Evolutionary conservation across 2,329 filamentous ascomycete species (phyloP), one percentile per base, ranked within the genome.

Genomic region (Fusarium goolgardi): DNA sequence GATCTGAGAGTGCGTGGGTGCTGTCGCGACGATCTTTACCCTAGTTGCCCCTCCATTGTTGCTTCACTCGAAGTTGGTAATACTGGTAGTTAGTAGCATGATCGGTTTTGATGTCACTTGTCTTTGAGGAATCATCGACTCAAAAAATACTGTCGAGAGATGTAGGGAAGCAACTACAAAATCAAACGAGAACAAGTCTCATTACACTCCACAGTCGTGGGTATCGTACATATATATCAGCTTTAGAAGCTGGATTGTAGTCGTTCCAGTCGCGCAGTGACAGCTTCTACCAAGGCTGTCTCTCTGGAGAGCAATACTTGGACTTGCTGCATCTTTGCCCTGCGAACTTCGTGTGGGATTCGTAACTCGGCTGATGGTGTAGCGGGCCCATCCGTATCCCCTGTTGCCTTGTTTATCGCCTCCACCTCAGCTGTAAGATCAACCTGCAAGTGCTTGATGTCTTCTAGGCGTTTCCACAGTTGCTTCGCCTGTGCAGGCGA

Each of bases 251-350:
- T 62, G 50, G 76, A 67, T 65, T 82, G 79, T 55, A 92, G 78
- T 64, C 82, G 85, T 75, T 90, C 86, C 65, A 93, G 78, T 58
- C 90, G 83, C 58, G 82, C 82, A 69, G 85, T 88, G 23, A 91
- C 85, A 23, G 87, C 90, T 70, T 92, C 89, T 9, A 92, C 87
- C 71, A 92, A 77, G 7, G 88, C 88, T 46, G 86, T 86, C 78
- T 93, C 90, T 29, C 90, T 81, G 59, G 90, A 88, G 67, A 93
- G 78, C 62, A 91, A 77, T 29, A 79, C 79, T 78, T 87, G 87
- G 23, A 92, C 87, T 75, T 91, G 85, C 58, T 82, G 82, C 68
- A 92, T 78, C 78, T 91, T 91, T 51, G 82, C 85, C 77, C 83
- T 86, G 60, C 88, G 83, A 60, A 91, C 83, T 55, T 89, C 87